Conservation (phyloP, 1,139 yeast species). For the Yamadazyma membranifaciens region DNA sequence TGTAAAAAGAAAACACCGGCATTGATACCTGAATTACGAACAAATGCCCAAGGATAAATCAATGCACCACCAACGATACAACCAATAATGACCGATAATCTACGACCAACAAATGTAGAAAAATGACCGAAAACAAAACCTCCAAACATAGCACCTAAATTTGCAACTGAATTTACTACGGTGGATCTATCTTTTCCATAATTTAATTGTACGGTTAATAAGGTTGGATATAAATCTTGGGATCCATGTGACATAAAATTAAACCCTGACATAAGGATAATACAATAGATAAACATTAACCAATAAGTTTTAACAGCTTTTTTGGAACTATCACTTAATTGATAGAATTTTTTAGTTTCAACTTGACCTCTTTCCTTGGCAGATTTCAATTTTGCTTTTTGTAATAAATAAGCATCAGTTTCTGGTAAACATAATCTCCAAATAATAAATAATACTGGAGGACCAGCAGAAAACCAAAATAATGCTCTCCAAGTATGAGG, state of each 20-base stretch:
- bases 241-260: constrained; percentile 41
- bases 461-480: constrained; percentile 45
- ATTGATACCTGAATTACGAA: constrained; percentile 52
- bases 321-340: constrained; percentile 21
- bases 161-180: constrained; percentile 38
- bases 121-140: constrained; percentile 36
- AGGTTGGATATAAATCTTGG: constrained; percentile 40
- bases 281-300: constrained; percentile 35
- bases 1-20: constrained; percentile 81
- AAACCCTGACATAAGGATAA: constrained; percentile 44
- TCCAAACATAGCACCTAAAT: constrained; percentile 38
- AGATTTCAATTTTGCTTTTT: constrained; percentile 20
- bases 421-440: constrained; percentile 40
- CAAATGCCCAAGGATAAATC: constrained; percentile 74
- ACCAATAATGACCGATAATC: constrained; percentile 45
- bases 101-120: constrained; percentile 36
- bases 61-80: constrained; percentile 67
- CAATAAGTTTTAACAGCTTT: constrained; percentile 34
- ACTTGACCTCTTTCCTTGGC: constrained; percentile 6
- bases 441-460: constrained; percentile 34
- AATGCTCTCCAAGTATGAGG: constrained; percentile 38
- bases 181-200: constrained; percentile 30
- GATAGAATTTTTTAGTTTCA: constrained; percentile 10
- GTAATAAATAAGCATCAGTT: constrained; percentile 34
- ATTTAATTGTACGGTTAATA: constrained; percentile 29